Conservation (phyloP, 176 grass and related monocot genomes). For the Alloteropsis semialata region DNA sequence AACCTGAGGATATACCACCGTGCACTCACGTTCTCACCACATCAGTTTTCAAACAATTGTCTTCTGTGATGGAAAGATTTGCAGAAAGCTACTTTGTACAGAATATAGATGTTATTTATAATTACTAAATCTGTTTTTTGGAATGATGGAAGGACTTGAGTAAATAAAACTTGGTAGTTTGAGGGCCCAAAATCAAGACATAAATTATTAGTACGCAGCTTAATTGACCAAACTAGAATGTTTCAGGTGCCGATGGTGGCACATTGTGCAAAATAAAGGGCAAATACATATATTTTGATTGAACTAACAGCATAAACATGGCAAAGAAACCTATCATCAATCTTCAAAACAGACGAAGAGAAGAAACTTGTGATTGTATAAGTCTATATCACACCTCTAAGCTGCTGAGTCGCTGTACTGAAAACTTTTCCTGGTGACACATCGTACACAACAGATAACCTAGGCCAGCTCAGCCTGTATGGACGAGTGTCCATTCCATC, state of each 20-base stretch:
- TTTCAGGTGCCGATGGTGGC: too few species aligned
- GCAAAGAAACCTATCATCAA: neutral
- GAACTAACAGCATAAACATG: conserved; percentile 2
- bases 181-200: neutral
- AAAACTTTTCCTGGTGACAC: conserved; percentile 71
- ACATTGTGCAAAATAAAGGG: neutral
- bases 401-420: conserved; percentile 41
- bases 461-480: conserved; percentile 88
- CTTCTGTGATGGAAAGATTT: neutral
- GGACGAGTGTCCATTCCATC: conserved; percentile 98
- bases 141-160: neutral
- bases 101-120: neutral
- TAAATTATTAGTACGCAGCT: neutral
- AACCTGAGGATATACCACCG: neutral
- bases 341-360: neutral
- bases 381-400: conserved; percentile 53
- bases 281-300: neutral
- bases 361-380: neutral
- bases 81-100: neutral
- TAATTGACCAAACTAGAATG: neutral
- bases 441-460: conserved; percentile 65
- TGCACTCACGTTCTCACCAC: neutral
- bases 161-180: neutral
- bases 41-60: neutral
- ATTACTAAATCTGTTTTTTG: neutral